Evolutionary conservation across 176 grass and related monocot genomes (phyloP), one percentile per base, ranked within the genome.

Genomic region (Cenchrus purpureus): DNA sequence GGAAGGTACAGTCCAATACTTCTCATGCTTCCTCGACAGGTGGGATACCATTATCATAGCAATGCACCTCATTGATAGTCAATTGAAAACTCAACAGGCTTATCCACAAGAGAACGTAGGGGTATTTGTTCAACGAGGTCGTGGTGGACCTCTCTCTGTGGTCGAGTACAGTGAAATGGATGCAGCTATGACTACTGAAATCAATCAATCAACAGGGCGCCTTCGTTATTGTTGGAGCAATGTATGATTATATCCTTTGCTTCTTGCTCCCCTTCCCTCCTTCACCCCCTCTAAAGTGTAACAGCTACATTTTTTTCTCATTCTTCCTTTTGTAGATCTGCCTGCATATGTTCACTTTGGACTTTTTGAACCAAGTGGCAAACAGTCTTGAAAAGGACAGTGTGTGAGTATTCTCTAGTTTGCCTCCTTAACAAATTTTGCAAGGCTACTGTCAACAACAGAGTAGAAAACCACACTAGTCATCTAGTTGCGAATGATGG

Each of bases 221-320:
- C 93, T 99, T 80, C 97, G 97, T 81, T 99, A 84, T 79, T 99
- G 97, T 75, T 99, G 97, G 97, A 94, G 97, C 92, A 99, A 99
- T 70, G 97, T 99, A 99, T 86, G 78, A 77, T 74, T 80, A 49
- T 83, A n/a, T 89, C 40, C 28, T 86, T 82, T 0, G 28, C 10
- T 67, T 87, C 9, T 78, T 22, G 0, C 20, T 83, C 16, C 19
- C 48, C 10, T 50, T 84, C 43, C 17, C 32, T 81, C 4, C 40
- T 86, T 25, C 22, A 51, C 78, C 10, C 10, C 10, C 62, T 77
- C 11, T 64, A 63, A 88, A 57, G 15, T 19, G 34, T 83, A 40
- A 70, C 22, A 80, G 4, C 3, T 29, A 10, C 54, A 76, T 74
- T 7, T 70, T 25, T 83, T 12, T 77, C 54, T 42, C 40, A 19